Conservation (phyloP, 1,284 basidiomycete species). For the Pseudozyma thailandica region DNA sequence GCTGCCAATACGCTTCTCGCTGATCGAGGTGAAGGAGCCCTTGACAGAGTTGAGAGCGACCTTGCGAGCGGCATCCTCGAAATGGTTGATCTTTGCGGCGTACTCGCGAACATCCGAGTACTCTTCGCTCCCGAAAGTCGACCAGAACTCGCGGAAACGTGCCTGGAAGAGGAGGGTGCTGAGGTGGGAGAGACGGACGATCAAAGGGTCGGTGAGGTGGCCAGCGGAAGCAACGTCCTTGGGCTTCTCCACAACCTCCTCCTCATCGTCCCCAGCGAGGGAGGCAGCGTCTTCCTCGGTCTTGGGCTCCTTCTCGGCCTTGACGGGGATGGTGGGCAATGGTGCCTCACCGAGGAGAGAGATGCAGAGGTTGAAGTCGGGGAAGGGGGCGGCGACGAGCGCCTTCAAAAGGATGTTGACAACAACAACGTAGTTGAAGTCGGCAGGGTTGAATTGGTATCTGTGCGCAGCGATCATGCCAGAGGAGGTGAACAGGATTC, state of each 20-base stretch:
- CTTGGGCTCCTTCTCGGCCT: conserved; percentile 45
- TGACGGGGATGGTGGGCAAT: conserved; percentile 35
- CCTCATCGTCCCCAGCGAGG: conserved; percentile 41
- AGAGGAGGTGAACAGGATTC: not conserved
- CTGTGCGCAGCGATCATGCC: conserved; percentile 70
- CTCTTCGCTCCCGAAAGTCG: conserved; percentile 69
- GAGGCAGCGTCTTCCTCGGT: conserved; percentile 33
- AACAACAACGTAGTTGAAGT: conserved; percentile 91
- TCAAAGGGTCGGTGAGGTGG: conserved; percentile 70
- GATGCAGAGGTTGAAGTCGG: conserved; percentile 91
- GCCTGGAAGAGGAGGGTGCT: conserved; percentile 84
- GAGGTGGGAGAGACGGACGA: conserved; percentile 80
- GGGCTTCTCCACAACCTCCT: conserved; percentile 32
- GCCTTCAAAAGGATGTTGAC: conserved; percentile 94
- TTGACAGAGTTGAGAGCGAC: conserved; percentile 81
- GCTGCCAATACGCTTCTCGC: conserved; percentile 75
- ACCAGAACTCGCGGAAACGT: conserved; percentile 91
- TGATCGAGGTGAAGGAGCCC: conserved; percentile 81
- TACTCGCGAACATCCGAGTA: conserved; percentile 83
- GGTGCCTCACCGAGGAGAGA: conserved; percentile 80
- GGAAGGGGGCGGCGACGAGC: conserved; percentile 80
- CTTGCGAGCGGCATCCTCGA: conserved; percentile 81
- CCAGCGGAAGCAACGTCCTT: conserved; percentile 69
- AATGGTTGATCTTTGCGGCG: conserved; percentile 81
- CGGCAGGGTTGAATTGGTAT: conserved; percentile 94